Base-by-base conservation (phyloP, 2,329 filamentous ascomycete species). In the Aspergillus awamori region DNA sequence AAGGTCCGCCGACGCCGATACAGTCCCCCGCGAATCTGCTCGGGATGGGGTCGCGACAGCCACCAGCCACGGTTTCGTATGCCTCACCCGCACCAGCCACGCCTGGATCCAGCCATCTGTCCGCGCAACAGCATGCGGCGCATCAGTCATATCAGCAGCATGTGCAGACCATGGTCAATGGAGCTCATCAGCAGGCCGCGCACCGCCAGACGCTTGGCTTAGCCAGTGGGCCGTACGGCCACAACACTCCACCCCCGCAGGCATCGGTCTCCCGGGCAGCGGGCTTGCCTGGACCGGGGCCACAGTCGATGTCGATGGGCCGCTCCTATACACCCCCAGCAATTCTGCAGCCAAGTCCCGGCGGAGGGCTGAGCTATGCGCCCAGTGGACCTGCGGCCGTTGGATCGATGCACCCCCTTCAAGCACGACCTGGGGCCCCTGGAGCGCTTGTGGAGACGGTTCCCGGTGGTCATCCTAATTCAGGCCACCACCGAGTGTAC, bases 291-390 rank as follows among this genome's bases (percentile, higher is more conserved):
- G 70, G 70, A 30, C 61, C 72, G 56, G 67, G 69, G 24, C 61
- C 69, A 24, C 69, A 67, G 33, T 57, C 70, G 26, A 65, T 73
- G 38, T 64, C 63, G 13, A 67, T 77, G 24, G 73, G 69, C 13
- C 72, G 77, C 39, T 74, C 77, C 8, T 79, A 75, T 58, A 79
- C 76, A 2, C 77, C 77, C n/a, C 76, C 76, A 1, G 65, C 75
- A 5, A 66, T 68, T 17, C 47, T 78, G 49, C 70, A 74, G 47
- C 72, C 71, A 13, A 70, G 67, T 52, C 68, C 69, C 1, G 60
- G 67, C 17, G 63, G 69, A 10, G 69, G 73, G 22, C 58, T 77
- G 58, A 66, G 65, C 17, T 77, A 77, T 64, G 70, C 69, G 5
- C 66, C 69, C 5, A 61, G 68, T 47, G 68, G 68, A 7, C 61